Conservation (phyloP, 768 basidiomycete genomes). For the Tulasnella sp. region DNA sequence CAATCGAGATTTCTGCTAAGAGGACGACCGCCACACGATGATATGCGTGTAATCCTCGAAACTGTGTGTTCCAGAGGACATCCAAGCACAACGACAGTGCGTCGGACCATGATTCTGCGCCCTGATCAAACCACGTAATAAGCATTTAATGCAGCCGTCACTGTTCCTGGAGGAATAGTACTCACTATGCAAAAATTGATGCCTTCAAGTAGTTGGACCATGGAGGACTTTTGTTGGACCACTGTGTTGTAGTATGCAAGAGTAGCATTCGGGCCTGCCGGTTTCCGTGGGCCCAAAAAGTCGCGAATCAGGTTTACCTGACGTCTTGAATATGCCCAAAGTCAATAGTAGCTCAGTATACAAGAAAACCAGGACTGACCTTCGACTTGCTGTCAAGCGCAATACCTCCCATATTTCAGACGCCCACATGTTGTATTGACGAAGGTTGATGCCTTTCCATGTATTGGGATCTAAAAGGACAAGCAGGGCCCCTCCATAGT, state of each 20-base stretch:
- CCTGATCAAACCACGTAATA: too few relatives aligned
- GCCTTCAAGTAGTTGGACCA: too few relatives aligned
- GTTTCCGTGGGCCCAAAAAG: slow-evolving; percentile 15
- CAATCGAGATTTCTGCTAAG: slow-evolving; percentile 65
- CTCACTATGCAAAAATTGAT: too few relatives aligned
- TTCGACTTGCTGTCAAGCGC: slow-evolving; percentile 50
- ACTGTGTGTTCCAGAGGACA: slow-evolving; percentile 69
- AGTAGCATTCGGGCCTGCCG: neutral
- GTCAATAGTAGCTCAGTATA: neutral
- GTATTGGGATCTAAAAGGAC: slow-evolving; percentile 52
- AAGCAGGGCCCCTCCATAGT: slow-evolving; percentile 46
- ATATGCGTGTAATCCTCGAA: slow-evolving; percentile 49
- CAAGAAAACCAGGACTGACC: slow-evolving; percentile 31
- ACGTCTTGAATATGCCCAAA: neutral
- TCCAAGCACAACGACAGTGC: slow-evolving; percentile 54
- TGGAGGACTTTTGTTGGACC: too few relatives aligned
- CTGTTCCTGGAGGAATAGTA: too few relatives aligned
- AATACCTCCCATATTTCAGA: slow-evolving; percentile 67
- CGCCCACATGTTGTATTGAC: slow-evolving; percentile 62
- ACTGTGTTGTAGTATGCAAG: too few relatives aligned
- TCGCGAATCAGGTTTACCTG: slow-evolving; percentile 5
- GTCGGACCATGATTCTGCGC: slow-evolving; percentile 46
- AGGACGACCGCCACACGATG: slow-evolving; percentile 59
- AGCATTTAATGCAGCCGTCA: too few relatives aligned
- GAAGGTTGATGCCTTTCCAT: slow-evolving; percentile 53